Evolutionary conservation across 129 eudicot genomes (phyloP).

Genomic region (Saposhnikovia divaricata): DNA sequence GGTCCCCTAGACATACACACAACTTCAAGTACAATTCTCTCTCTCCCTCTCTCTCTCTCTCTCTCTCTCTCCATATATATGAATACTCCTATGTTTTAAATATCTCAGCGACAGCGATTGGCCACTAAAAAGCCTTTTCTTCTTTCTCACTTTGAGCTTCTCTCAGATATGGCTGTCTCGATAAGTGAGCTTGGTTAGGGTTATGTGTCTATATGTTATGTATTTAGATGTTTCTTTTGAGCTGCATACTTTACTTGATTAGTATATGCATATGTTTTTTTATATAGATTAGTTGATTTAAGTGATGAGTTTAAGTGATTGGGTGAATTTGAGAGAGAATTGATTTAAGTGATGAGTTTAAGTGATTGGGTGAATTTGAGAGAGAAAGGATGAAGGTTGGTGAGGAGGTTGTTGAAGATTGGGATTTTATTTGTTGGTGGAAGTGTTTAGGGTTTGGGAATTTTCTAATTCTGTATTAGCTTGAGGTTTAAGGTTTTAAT

Average conservation of each 20-base stretch:
- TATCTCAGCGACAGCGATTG: slow-evolving; percentile 3
- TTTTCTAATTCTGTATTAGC: slow-evolving; percentile 3
- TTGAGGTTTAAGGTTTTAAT: not conserved
- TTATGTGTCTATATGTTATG: not conserved
- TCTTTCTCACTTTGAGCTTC: not conserved
- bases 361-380: not conserved
- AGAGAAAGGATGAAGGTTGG: slow-evolving; percentile 12
- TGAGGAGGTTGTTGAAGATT: slow-evolving; percentile 2
- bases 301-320: slow-evolving; percentile 2
- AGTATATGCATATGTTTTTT: not conserved
- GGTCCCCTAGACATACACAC: slow-evolving; percentile 24
- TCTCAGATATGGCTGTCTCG: slow-evolving; percentile 23
- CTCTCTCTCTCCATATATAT: no score
- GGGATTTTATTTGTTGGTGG: slow-evolving; percentile 1
- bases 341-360: slow-evolving; percentile 2
- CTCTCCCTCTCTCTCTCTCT: slow-evolving; percentile 13
- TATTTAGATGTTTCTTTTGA: not conserved
- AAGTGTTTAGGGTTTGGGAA: slow-evolving; percentile 17
- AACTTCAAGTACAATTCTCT: not conserved
- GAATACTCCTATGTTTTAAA: no score
- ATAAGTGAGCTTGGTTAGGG: slow-evolving; percentile 20
- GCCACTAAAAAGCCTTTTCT: slow-evolving; percentile 6
- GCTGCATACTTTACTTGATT: not conserved
- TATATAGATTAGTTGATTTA: not conserved
- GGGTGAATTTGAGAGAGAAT: not conserved